These are phyloP conservation scores for Hypericum androsaemum DNA, from an alignment of 345 rosid species.

Conservation along the genomic window DNA sequence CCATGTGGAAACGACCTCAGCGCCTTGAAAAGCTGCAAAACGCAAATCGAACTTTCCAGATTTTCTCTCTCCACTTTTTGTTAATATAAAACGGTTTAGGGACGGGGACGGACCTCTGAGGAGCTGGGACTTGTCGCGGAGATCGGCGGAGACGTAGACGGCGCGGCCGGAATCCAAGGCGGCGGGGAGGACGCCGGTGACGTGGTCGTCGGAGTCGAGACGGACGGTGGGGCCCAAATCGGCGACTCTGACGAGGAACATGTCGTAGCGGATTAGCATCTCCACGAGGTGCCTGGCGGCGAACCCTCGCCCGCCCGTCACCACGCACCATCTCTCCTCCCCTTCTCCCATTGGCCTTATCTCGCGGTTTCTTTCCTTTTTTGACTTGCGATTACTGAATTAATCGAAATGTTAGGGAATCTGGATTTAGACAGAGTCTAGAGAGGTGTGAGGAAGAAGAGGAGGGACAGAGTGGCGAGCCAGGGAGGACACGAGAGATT, in stretches of 20 bases:
- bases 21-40: slow-evolving; percentile 55
- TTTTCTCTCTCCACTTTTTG: background rate
- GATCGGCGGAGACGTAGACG: slow-evolving; percentile 53
- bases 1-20: slow-evolving; percentile 86
- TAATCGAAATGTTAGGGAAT: too few relatives aligned
- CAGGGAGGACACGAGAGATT: too few relatives aligned
- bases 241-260: slow-evolving; percentile 54
- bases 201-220: slow-evolving; percentile 45
- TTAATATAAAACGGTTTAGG: background rate
- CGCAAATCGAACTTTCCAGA: slow-evolving; percentile 10
- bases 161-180: slow-evolving; percentile 63
- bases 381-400: too few relatives aligned
- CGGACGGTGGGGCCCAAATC: slow-evolving; percentile 54
- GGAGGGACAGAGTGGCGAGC: too few relatives aligned
- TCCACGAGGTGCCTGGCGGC: slow-evolving; percentile 84
- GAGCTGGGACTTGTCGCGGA: slow-evolving; percentile 63
- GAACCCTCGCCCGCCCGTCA: slow-evolving; percentile 93
- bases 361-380: too few relatives aligned
- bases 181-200: slow-evolving; percentile 46
- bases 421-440: too few relatives aligned
- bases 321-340: slow-evolving; percentile 63
- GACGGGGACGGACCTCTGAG: slow-evolving; percentile 38
- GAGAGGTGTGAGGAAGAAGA: too few relatives aligned
- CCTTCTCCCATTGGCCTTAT: too few relatives aligned
- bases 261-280: slow-evolving; percentile 45